phyloP scores from a whole-genome alignment of 2,329 filamentous ascomycete genomes.

The Zasmidium angulare region DNA sequence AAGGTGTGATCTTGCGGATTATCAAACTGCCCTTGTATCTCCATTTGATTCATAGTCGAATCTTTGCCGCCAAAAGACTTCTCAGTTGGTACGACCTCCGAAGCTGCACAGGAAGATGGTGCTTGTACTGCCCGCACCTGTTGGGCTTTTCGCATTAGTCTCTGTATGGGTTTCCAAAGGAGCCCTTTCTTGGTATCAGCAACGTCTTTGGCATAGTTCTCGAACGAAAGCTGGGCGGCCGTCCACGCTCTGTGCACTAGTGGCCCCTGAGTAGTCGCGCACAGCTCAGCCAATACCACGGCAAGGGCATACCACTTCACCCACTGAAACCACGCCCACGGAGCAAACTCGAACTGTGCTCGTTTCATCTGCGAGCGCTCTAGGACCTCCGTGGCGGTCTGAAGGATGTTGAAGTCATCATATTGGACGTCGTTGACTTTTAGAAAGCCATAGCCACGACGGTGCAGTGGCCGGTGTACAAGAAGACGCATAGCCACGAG shows the following conservation, averaged over 20 bases:
- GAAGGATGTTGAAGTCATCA: slow-evolving; percentile 4
- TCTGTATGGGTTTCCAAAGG: slow-evolving; percentile 15
- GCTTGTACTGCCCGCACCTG: too few species aligned
- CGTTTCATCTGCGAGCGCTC: slow-evolving; percentile 13
- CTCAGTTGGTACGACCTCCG: too few species aligned
- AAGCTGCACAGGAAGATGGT: too few species aligned
- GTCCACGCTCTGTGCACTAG: slow-evolving; percentile 8
- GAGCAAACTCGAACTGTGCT: neutral
- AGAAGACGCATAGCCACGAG: slow-evolving; percentile 11
- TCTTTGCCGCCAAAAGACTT: too few species aligned
- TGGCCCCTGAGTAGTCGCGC: neutral
- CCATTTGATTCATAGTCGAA: too few species aligned
- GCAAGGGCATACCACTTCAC: slow-evolving; percentile 18
- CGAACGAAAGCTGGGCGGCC: slow-evolving; percentile 8
- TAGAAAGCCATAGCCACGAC: neutral
- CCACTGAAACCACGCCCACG: slow-evolving; percentile 15
- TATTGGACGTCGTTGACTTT: neutral
- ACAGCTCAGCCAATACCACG: slow-evolving; percentile 14
- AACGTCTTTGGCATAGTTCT: slow-evolving; percentile 12
- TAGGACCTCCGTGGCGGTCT: slow-evolving; percentile 10
- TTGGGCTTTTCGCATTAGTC: slow-evolving; percentile 6
- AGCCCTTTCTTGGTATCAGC: slow-evolving; percentile 12
- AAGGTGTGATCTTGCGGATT: too few species aligned
- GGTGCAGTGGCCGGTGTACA: slow-evolving; percentile 9
- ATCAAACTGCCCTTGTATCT: too few species aligned